Percentiles rank a stretch among this genome's conserved stretches.
phyloP scores from a whole-genome alignment of 140 eudicot genomes.

The Stevia rebaudiana region DNA sequence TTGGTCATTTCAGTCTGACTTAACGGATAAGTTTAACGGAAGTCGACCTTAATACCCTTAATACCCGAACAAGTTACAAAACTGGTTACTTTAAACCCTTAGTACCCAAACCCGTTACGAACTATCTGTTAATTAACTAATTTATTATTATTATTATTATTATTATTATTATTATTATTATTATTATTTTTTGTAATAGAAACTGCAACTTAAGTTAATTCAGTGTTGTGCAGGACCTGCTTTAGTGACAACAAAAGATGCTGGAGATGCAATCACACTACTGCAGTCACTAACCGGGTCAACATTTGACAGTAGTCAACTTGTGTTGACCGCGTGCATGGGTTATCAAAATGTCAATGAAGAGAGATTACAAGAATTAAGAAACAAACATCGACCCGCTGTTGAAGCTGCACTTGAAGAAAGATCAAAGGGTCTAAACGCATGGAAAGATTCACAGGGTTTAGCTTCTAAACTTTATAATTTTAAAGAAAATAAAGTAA shows the following conservation, averaged over 20 bases:
- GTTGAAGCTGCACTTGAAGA: conserved; percentile 66
- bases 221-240: conserved; percentile 85
- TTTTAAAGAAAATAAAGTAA: conserved; percentile 48
- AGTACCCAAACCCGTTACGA: too few species aligned
- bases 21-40: too few species aligned
- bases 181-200: too few species aligned
- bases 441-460: conserved; percentile 56
- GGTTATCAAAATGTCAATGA: conserved; percentile 83
- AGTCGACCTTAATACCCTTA: too few species aligned
- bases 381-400: conserved; percentile 85
- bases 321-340: conserved; percentile 97
- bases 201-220: conserved; percentile 26
- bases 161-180: too few species aligned
- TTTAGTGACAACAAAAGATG: conserved; percentile 94
- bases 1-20: too few species aligned
- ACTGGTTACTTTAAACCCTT: too few species aligned
- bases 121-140: too few species aligned
- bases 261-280: conserved; percentile 90
- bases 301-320: conserved; percentile 98
- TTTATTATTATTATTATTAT: too few species aligned
- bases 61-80: too few species aligned
- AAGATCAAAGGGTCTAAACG: conserved; percentile 63
- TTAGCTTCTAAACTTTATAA: conserved; percentile 56
- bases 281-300: conserved; percentile 95
- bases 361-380: conserved; percentile 53